Evolutionary conservation across 2,329 filamentous ascomycete genomes (phyloP), one percentile per base, ranked within the genome.

Genomic region (Monilinia laxa): DNA sequence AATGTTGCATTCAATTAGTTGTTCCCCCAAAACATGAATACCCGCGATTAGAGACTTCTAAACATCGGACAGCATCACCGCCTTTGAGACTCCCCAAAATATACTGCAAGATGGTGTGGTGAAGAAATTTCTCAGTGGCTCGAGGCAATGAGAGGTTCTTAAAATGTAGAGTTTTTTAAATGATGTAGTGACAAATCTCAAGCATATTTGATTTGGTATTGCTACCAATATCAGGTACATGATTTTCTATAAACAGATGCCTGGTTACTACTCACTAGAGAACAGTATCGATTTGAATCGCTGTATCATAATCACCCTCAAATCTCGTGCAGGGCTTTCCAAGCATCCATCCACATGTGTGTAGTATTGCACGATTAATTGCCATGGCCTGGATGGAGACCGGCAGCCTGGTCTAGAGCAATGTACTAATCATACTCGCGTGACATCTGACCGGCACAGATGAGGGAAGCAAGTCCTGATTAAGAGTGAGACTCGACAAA

Each of bases 381-480:
- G 28, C 45, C 57, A 18, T 18, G 28, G n/a, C 28, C 45, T 51
- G 10, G 11, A 49, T 20, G 12, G 23, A 40, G 28, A 58, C 25
- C n/a, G 38, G 25, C 31, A 51, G 42, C 52, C 53, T 59, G 31
- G 31, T 59, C 42, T 25, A n/a, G 40, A 57, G 16, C 54, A 25
- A 49, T 12, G 18, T 20, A 64, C 31, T 53, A 49, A 58, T 49
- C 31, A 28, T 51, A 12, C 25, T 28, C 47, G 28, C 16, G 28
- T 25, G 11, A 25, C n/a, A 0, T 51, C 49, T 38, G 28, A 59
- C 31, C 23, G 16, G 42, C 25, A 51, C 42, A 55, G 14, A n/a
- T 14, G 12, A 4, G 10, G 47, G 47, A 53, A 28, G 53, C 9
- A 58, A 38, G 18, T 52, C 23, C 55, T 49, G n/a, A 59, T 42